Evolutionary conservation across 805 yeast genomes (phyloP).

Genomic region (Candida piceae): DNA sequence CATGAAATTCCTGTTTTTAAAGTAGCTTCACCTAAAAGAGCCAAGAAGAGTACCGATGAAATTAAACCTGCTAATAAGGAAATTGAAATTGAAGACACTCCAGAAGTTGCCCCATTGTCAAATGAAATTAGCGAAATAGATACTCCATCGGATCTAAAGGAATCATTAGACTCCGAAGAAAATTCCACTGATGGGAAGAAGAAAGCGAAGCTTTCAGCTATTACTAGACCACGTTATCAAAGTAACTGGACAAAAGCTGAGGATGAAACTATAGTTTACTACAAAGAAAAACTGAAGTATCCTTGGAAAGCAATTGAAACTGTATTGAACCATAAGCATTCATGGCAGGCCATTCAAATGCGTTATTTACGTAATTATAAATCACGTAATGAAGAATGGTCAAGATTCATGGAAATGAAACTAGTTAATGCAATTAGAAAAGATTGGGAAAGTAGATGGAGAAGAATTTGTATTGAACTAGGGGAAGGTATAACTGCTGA

Average conservation of each 20-base stretch:
- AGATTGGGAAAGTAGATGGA: conserved; percentile 40
- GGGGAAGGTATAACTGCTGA: conserved; percentile 25
- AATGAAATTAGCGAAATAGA: no score
- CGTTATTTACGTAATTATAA: conserved; percentile 37
- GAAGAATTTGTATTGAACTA: conserved; percentile 30
- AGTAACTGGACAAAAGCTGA: conserved; percentile 32
- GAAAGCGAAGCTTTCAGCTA: no score
- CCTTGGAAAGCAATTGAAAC: conserved; percentile 37
- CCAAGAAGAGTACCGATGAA: no score
- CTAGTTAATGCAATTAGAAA: conserved; percentile 28
- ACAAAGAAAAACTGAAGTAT: conserved; percentile 32
- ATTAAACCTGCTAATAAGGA: no score
- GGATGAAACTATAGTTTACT: conserved; percentile 32
- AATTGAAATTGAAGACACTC: no score
- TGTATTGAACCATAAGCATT: conserved; percentile 28
- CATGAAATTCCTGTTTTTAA: no score
- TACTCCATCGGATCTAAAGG: no score
- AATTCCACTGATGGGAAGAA: no score
- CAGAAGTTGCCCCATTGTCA: no score
- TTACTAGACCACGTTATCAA: conserved; percentile 5
- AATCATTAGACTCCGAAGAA: no score
- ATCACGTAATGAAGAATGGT: conserved; percentile 31
- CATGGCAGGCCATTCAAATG: conserved; percentile 47
- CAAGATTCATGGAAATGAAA: conserved; percentile 30
- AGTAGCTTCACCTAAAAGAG: no score